Conservation (phyloP, 1,284 basidiomycete genomes). For the Leccinum variabile region DNA sequence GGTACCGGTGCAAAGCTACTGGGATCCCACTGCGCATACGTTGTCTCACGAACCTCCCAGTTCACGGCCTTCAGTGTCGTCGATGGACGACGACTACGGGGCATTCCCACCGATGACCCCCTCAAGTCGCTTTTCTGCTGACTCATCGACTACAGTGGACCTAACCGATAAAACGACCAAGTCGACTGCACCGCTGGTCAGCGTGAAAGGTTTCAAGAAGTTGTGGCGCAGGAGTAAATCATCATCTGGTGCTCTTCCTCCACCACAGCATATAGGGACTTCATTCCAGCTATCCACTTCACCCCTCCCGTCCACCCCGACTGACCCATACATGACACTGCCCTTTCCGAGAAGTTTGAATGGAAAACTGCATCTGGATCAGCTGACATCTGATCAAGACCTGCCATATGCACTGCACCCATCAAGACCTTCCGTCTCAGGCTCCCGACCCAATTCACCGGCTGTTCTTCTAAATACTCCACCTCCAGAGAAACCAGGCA, state of each 20-base stretch:
- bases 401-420: slow-evolving; percentile 53
- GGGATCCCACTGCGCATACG: slow-evolving; percentile 39
- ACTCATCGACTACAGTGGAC: slow-evolving; percentile 52
- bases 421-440: slow-evolving; percentile 28
- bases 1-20: slow-evolving; percentile 37
- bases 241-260: slow-evolving; percentile 35
- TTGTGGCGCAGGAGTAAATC: slow-evolving; percentile 74
- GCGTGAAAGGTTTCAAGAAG: slow-evolving; percentile 68
- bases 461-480: slow-evolving; percentile 20
- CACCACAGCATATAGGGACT: slow-evolving; percentile 30
- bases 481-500: slow-evolving; percentile 38
- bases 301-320: slow-evolving; percentile 17
- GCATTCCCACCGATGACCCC: slow-evolving; percentile 27
- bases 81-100: slow-evolving; percentile 21
- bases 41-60: slow-evolving; percentile 21
- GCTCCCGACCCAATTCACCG: slow-evolving; percentile 27
- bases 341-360: slow-evolving; percentile 18
- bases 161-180: slow-evolving; percentile 22
- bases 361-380: slow-evolving; percentile 38
- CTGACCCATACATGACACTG: slow-evolving; percentile 26
- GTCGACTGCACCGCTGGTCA: slow-evolving; percentile 45
- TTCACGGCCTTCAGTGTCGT: slow-evolving; percentile 29
- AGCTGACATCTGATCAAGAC: slow-evolving; percentile 65
- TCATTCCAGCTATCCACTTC: slow-evolving; percentile 23
- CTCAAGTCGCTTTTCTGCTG: slow-evolving; percentile 71